Evolutionary conservation across 257 asterid species (phyloP).

Genomic region (Nicotiana attenuata): DNA sequence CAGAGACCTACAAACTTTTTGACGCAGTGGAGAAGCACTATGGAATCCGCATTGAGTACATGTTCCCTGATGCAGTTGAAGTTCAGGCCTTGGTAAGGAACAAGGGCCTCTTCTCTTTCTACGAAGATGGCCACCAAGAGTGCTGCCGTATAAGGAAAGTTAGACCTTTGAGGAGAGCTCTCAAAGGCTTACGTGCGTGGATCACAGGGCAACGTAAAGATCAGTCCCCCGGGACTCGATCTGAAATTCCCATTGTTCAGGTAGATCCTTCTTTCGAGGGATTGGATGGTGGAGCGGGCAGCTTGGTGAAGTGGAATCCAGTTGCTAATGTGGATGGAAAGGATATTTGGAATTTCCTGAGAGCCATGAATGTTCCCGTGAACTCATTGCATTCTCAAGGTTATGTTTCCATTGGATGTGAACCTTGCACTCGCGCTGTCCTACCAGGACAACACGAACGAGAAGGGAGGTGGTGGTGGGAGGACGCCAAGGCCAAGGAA

Average conservation of each 20-base stretch:
- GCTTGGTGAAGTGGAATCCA: conserved; percentile 90
- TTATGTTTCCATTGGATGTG: conserved; percentile 74
- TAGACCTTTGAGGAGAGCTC: conserved; percentile 63
- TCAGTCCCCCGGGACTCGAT: conserved; percentile 80
- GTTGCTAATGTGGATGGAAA: conserved; percentile 63
- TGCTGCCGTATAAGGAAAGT: conserved; percentile 88
- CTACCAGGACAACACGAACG: conserved; percentile 87
- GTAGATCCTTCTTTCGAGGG: conserved; percentile 82
- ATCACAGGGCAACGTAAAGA: conserved; percentile 86
- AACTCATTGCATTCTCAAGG: conserved; percentile 67
- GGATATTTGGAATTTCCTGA: conserved; percentile 62
- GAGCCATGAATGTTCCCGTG: conserved; percentile 71
- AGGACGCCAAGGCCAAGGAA: conserved; percentile 86
- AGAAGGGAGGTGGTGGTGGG: conserved; percentile 99
- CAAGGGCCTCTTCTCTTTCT: conserved; percentile 85
- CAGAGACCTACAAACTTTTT: conserved; percentile 60
- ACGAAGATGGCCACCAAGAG: conserved; percentile 84
- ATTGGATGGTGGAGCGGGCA: conserved; percentile 64
- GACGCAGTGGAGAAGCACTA: conserved; percentile 75
- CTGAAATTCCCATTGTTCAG: conserved; percentile 72
- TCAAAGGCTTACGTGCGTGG: conserved; percentile 80
- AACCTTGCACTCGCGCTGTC: conserved; percentile 78
- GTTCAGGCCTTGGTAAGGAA: conserved; percentile 70
- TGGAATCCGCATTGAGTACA: conserved; percentile 66
- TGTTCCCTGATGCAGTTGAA: conserved; percentile 76